A percentile compares a stretch with the other conserved stretches of the same genome.
phyloP scores from a whole-genome alignment of 306 rosid genomes.

The Castanopsis chinensis region DNA sequence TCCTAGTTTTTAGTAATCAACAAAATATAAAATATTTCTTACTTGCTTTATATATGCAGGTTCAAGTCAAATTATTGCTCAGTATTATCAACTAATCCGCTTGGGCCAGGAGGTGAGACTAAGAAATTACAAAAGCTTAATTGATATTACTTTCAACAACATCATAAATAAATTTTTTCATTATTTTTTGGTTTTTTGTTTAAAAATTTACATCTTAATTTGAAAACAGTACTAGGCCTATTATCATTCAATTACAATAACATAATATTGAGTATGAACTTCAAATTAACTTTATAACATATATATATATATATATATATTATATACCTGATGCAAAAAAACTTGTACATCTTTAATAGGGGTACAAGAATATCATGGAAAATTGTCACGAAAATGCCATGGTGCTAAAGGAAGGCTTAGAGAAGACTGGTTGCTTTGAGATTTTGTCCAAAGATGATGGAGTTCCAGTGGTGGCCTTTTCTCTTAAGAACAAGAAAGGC shows the following conservation, averaged over 20 bases:
- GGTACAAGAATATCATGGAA: conserved; percentile 34
- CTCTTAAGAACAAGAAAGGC: conserved; percentile 20
- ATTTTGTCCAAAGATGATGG: conserved; percentile 36
- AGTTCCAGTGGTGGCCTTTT: conserved; percentile 39
- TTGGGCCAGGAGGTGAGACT: conserved; percentile 25
- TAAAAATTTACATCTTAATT: no score
- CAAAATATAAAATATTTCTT: neutral
- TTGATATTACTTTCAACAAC: no score
- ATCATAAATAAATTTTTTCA: no score
- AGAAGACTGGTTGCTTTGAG: conserved; percentile 24
- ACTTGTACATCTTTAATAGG: neutral
- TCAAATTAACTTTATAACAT: no score
- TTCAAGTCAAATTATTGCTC: conserved; percentile 37
- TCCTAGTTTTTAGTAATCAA: no score
- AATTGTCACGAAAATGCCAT: conserved; percentile 32
- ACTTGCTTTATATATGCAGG: conserved; percentile 10
- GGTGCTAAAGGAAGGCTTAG: conserved; percentile 24
- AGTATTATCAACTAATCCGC: conserved; percentile 35
- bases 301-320: no score
- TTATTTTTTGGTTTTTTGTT: no score
- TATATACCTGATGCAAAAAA: no score
- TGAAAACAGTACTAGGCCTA: no score
- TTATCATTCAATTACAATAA: no score
- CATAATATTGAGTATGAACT: no score
- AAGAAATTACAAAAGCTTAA: neutral